These are phyloP conservation scores for Ochetophila trinervis DNA, from an alignment of 306 rosid species.

Conservation along the genomic window DNA sequence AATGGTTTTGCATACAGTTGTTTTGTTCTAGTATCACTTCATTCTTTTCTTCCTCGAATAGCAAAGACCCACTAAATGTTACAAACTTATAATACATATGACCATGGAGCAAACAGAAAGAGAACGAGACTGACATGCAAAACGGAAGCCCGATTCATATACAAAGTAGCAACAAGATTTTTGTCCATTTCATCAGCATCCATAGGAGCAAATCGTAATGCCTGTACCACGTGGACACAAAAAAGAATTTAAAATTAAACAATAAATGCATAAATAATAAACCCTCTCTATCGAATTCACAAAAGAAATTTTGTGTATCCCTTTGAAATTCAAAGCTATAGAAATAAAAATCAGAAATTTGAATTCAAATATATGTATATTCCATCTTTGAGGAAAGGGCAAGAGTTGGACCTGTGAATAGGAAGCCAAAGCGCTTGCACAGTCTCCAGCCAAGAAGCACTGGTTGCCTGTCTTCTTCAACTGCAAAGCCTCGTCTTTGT, in stretches of 20 bases:
- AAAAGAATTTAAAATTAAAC: not conserved
- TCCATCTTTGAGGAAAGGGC: not conserved
- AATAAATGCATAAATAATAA: too few relatives aligned
- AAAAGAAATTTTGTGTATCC: too few relatives aligned
- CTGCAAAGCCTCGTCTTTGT: conserved; percentile 53
- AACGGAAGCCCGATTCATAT: conserved; percentile 74
- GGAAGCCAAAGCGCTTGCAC: conserved; percentile 45
- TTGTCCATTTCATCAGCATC: conserved; percentile 45
- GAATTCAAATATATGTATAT: not conserved
- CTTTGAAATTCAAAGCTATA: too few relatives aligned
- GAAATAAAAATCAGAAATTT: not conserved
- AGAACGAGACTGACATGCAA: conserved; percentile 52
- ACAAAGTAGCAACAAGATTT: conserved; percentile 63
- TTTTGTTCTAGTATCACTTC: not conserved
- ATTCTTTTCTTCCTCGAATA: not conserved
- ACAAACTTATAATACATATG: too few relatives aligned
- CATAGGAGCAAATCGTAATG: conserved; percentile 66
- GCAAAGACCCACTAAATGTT: too few relatives aligned
- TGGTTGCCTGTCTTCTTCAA: conserved; percentile 64
- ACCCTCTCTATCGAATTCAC: too few relatives aligned
- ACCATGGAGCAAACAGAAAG: too few relatives aligned
- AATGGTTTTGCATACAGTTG: not conserved
- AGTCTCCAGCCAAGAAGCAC: conserved; percentile 52
- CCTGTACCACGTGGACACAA: conserved; percentile 35
- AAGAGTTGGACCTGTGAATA: conserved; percentile 58